Evolutionary conservation across 169 alveolate species (phyloP), one percentile per base, ranked within the genome.

Genomic region (Plasmodium vinckei): DNA sequence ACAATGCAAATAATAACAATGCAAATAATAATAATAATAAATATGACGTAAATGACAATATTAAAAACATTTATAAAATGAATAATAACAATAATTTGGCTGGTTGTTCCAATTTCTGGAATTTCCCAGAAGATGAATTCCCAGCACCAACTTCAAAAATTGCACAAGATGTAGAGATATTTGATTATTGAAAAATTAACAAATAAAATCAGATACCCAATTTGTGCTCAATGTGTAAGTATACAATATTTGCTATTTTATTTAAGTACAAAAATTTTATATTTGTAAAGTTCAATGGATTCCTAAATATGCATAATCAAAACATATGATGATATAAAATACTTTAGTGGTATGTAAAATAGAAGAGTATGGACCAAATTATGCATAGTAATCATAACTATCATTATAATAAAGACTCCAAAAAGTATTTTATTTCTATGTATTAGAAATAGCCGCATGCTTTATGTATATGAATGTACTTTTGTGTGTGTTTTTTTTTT

Each of bases 101-200:
- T 61, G 64, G 88, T 46, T 77, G 88, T 42, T 77, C 88, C 15
- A 77, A 77, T 56, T 64, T 77, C 33, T 77, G 88, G 88, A 77
- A 77, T 77, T 63, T 47, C 46, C 69, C 88, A 1, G 88, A 77
- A 64, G 88, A 77, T 64, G 88, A 77, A 46, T 56, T 77, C 2
- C 12, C 72, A 23, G 65, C 88, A 10, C 17, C 75, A 25, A 60
- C 88, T 17, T 27, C 88, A 44, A 63, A 77, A 77, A 77, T 77
- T 46, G 70, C 63, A 21, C 88, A 77, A 39, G 65, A 77, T 21
- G 77, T 77, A 10, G 88, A 77, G 53, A 77, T 77, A 9, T 77
- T 77, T 23, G 88, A 77, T 25, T 77, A 77, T 56, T 75, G 51
- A n/a, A 27, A 63, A 54, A 19, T 21, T 17, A 12, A 42, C 1